phyloP scores from a whole-genome alignment of 2,329 filamentous ascomycete species.

The Sporothrix curviconia region DNA sequence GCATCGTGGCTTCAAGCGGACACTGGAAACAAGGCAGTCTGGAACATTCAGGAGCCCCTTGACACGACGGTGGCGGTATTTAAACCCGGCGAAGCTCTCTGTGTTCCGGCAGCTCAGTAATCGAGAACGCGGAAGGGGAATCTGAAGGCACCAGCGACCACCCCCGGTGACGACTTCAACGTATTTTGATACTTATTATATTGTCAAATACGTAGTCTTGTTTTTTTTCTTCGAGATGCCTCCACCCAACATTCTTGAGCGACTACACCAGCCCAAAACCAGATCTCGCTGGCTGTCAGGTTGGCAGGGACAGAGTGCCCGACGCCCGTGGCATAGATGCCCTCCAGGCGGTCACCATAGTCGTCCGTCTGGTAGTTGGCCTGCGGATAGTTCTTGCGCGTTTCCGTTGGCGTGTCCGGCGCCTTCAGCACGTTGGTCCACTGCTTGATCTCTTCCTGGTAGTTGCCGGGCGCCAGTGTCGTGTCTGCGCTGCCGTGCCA shows the following conservation, averaged over 20 bases:
- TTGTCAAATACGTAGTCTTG: no score
- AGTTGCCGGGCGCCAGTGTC: conserved; percentile 46
- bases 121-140: no score
- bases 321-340: conserved; percentile 27
- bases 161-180: no score
- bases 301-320: conserved; percentile 24
- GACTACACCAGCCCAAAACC: conserved; percentile 26
- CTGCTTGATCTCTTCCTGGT: conserved; percentile 50
- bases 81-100: not conserved
- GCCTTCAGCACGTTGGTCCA: conserved; percentile 47
- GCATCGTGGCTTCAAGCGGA: not conserved
- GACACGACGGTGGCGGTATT: not conserved
- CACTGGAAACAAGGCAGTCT: not conserved
- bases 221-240: no score
- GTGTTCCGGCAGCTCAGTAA: no score
- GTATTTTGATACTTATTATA: no score
- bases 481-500: conserved; percentile 50
- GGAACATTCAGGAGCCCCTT: not conserved
- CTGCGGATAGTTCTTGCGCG: conserved; percentile 29
- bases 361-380: conserved; percentile 34
- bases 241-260: not conserved
- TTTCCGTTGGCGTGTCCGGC: conserved; percentile 26
- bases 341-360: conserved; percentile 33
- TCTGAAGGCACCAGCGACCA: not conserved
- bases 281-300: conserved; percentile 26